Conservation (phyloP, 2,329 filamentous ascomycete genomes). For the Botrytis tulipae region DNA sequence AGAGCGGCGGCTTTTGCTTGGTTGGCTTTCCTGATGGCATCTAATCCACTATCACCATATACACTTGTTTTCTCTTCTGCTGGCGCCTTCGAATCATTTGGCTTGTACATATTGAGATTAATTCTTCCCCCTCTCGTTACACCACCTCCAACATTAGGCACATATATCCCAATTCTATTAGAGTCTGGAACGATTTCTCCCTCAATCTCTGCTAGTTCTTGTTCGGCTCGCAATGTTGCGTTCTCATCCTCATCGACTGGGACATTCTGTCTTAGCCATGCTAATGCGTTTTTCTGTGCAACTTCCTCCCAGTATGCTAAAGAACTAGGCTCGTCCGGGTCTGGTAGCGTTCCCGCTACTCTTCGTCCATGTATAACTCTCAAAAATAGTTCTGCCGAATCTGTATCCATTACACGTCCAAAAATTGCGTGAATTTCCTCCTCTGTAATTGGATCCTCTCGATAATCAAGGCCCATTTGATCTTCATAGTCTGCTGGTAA, state of each 20-base stretch:
- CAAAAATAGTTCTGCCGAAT: constrained; percentile 53
- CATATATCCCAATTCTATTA: constrained; percentile 34
- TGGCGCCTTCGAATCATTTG: neutral
- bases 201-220: constrained; percentile 57
- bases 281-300: constrained; percentile 49
- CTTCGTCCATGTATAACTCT: constrained; percentile 60
- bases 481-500: constrained; percentile 59
- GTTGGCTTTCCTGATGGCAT: constrained; percentile 55
- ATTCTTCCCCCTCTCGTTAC: constrained; percentile 3
- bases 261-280: constrained; percentile 54
- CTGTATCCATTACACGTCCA: constrained; percentile 46
- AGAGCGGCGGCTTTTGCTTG: constrained; percentile 47
- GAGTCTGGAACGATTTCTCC: constrained; percentile 36
- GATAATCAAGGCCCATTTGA: constrained; percentile 53
- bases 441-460: constrained; percentile 48
- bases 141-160: constrained; percentile 31
- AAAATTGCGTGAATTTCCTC: constrained; percentile 51
- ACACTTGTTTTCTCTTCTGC: constrained; percentile 41
- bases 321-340: constrained; percentile 47
- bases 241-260: constrained; percentile 60
- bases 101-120: constrained; percentile 10
- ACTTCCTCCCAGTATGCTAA: constrained; percentile 24
- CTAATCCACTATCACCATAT: constrained; percentile 57
- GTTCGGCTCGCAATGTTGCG: constrained; percentile 60
- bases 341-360: constrained; percentile 62